Conservation (phyloP, 352 stramenopile genomes). For the Nothophytophthora sp. region DNA sequence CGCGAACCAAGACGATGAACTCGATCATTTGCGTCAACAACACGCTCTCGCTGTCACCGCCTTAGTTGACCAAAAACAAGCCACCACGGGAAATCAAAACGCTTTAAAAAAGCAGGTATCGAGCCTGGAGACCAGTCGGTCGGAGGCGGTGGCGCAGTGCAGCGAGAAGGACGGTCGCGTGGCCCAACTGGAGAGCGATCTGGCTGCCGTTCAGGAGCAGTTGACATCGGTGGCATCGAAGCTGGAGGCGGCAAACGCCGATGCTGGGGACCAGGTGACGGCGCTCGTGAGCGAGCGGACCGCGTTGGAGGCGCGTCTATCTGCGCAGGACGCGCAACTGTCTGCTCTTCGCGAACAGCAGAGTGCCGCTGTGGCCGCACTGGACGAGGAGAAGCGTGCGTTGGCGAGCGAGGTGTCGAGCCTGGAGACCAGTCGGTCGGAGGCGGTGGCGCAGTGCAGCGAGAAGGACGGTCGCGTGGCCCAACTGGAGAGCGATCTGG, state of each 20-base stretch:
- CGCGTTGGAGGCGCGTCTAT: slow-evolving; percentile 16
- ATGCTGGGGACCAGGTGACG: slow-evolving; percentile 18
- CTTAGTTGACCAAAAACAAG: no score
- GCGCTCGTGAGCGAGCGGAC: slow-evolving; percentile 18
- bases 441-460: slow-evolving; percentile 9
- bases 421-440: slow-evolving; percentile 16
- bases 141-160: not conserved
- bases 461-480: slow-evolving; percentile 12
- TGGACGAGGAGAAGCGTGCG: slow-evolving; percentile 24
- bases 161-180: not conserved
- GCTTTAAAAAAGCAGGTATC: no score
- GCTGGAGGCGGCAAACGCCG: slow-evolving; percentile 18
- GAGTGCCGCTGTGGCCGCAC: slow-evolving; percentile 7
- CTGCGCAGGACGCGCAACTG: slow-evolving; percentile 9
- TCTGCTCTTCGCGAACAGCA: slow-evolving; percentile 9
- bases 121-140: not conserved
- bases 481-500: slow-evolving; percentile 12
- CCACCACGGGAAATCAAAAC: not conserved
- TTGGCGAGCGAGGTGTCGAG: slow-evolving; percentile 22
- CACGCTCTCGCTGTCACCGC: not conserved
- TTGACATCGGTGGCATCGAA: slow-evolving; percentile 5
- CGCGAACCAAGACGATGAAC: slow-evolving; percentile 7
- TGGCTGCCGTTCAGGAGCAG: not conserved
- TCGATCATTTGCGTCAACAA: slow-evolving; percentile 9
- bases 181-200: not conserved